Conservation (phyloP, 345 rosid species). For the Rubroshorea leprosula region DNA sequence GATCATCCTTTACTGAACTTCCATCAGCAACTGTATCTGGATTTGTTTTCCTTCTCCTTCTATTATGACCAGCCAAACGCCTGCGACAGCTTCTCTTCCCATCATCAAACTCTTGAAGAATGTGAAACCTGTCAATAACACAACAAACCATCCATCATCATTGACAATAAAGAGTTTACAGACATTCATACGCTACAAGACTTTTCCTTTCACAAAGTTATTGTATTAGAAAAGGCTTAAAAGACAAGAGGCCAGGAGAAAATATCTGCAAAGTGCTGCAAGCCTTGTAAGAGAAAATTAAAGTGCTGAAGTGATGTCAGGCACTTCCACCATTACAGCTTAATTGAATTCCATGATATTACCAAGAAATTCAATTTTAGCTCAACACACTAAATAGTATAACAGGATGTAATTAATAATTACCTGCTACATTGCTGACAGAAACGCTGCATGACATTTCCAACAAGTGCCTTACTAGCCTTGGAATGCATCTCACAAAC, state of each 20-base stretch:
- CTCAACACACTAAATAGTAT: neutral
- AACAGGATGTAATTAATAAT: neutral
- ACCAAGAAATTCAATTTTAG: neutral
- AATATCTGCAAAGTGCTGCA: neutral
- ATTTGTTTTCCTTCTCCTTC: constrained; percentile 91
- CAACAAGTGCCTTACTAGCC: constrained; percentile 80
- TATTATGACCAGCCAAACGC: constrained; percentile 98
- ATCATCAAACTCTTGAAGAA: constrained; percentile 96
- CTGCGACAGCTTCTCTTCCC: constrained; percentile 99
- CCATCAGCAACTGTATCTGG: constrained; percentile 55
- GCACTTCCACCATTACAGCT: neutral
- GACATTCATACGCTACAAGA: neutral
- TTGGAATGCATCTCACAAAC: constrained; percentile 98
- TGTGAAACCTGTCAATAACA: constrained; percentile 68
- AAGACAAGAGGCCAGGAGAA: neutral
- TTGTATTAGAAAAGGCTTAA: neutral
- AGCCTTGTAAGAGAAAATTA: neutral
- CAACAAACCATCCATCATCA: constrained; percentile 10
- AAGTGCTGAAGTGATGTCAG: neutral
- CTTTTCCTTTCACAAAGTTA: neutral
- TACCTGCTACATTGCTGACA: constrained; percentile 99
- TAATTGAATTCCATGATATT: neutral
- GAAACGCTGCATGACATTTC: constrained; percentile 89
- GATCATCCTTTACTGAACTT: constrained; percentile 62
- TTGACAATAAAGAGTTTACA: neutral